Evolutionary conservation across 345 rosid genomes (phyloP).

Genomic region (Dovyalis caffra): DNA sequence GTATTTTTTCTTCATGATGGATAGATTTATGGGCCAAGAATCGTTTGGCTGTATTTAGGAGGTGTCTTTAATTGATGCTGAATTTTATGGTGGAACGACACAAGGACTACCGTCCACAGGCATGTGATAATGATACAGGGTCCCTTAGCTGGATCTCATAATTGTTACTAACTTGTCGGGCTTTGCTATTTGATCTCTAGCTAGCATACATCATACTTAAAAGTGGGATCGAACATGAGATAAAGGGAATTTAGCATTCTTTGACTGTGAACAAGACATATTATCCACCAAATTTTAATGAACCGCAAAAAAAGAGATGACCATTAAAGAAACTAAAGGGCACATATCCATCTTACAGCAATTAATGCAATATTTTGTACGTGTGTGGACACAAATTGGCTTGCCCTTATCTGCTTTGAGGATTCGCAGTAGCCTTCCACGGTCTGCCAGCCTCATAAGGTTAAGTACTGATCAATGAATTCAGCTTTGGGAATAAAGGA

Average conservation of each 20-base stretch:
- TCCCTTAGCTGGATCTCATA: slow-evolving; percentile 44
- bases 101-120: slow-evolving; percentile 24
- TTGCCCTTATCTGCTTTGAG: not conserved
- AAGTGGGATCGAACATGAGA: not conserved
- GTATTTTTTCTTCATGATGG: slow-evolving; percentile 18
- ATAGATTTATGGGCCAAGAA: slow-evolving; percentile 36
- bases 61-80: slow-evolving; percentile 24
- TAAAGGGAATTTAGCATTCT: not conserved
- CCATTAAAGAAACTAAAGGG: not conserved
- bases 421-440: not conserved
- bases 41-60: slow-evolving; percentile 19
- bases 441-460: not conserved
- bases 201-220: not conserved
- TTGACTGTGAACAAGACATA: not conserved
- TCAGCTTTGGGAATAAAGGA: not conserved
- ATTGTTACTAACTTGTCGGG: slow-evolving; percentile 6
- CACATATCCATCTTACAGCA: not conserved
- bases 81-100: slow-evolving; percentile 26
- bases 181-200: slow-evolving; percentile 12
- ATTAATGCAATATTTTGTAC: too few species aligned
- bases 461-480: not conserved
- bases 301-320: not conserved
- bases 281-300: not conserved
- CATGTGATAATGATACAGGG: slow-evolving; percentile 11
- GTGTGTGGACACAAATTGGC: not conserved